These are phyloP conservation scores for Magnusiomyces paraingens DNA, from an alignment of 1,139 yeast species.

Conservation along the genomic window DNA sequence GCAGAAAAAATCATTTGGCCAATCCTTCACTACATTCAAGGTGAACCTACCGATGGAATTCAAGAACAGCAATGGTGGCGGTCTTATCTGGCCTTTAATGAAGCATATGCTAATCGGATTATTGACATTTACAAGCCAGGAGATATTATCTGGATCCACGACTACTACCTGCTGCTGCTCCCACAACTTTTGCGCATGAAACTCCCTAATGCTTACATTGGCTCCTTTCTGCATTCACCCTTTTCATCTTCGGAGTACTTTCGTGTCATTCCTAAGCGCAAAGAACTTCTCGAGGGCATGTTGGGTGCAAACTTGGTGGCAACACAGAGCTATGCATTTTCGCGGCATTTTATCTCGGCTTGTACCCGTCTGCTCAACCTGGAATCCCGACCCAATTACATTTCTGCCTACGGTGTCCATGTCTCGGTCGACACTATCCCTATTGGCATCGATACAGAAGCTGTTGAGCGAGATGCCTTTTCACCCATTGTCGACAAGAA, in stretches of 20 bases:
- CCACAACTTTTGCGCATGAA: slow-evolving; percentile 85
- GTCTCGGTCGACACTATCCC: slow-evolving; percentile 73
- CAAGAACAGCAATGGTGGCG: slow-evolving; percentile 81
- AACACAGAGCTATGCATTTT: slow-evolving; percentile 80
- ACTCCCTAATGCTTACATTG: slow-evolving; percentile 73
- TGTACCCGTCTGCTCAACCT: slow-evolving; percentile 40
- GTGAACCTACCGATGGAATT: slow-evolving; percentile 58
- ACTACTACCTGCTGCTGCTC: slow-evolving; percentile 73
- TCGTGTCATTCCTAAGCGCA: slow-evolving; percentile 77
- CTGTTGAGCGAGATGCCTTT: slow-evolving; percentile 45
- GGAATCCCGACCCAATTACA: slow-evolving; percentile 44
- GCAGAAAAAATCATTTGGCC: slow-evolving; percentile 95
- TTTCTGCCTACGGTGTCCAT: slow-evolving; percentile 69
- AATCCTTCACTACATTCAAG: slow-evolving; percentile 84
- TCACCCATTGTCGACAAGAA: slow-evolving; percentile 40
- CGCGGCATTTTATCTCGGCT: slow-evolving; percentile 86
- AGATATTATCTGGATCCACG: slow-evolving; percentile 93
- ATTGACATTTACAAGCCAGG: slow-evolving; percentile 73
- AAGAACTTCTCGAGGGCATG: slow-evolving; percentile 79
- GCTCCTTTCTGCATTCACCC: slow-evolving; percentile 56
- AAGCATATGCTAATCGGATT: slow-evolving; percentile 78
- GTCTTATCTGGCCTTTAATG: slow-evolving; percentile 85
- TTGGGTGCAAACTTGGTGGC: slow-evolving; percentile 82
- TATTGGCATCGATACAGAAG: slow-evolving; percentile 73
- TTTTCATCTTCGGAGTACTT: slow-evolving; percentile 97